A percentile compares a stretch with the other conserved stretches of the same genome.
Conservation (phyloP, 2,329 filamentous ascomycete species). For the Fusarium buharicum region DNA sequence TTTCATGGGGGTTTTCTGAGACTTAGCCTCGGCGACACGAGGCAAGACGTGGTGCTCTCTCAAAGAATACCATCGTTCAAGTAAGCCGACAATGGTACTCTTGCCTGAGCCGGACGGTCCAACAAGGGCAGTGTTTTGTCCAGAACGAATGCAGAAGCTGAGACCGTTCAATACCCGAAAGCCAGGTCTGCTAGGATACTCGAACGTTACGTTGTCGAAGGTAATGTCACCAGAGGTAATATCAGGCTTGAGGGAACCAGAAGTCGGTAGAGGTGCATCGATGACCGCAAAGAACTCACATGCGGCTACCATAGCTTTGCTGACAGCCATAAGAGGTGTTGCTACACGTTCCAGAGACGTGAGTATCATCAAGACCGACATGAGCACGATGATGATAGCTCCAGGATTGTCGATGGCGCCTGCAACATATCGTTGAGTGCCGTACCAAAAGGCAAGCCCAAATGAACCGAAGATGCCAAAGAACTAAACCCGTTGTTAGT, state of each 20-base stretch:
- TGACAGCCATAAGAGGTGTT: constrained; percentile 52
- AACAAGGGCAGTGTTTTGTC: constrained; percentile 74
- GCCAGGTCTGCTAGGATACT: constrained; percentile 37
- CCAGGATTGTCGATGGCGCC: constrained; percentile 50
- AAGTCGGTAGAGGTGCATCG: constrained; percentile 38
- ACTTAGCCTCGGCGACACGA: constrained; percentile 4
- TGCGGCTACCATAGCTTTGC: constrained; percentile 46
- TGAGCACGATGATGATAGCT: constrained; percentile 52
- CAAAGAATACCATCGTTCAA: constrained; percentile 72
- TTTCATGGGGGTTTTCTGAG: background rate
- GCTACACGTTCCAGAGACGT: constrained; percentile 52
- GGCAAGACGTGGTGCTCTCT: constrained; percentile 27
- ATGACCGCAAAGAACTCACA: constrained; percentile 47
- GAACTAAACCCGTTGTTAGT: constrained; percentile 34
- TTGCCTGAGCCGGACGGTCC: constrained; percentile 76
- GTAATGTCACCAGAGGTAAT: constrained; percentile 56
- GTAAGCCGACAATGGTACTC: constrained; percentile 72
- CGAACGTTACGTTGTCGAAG: constrained; percentile 49
- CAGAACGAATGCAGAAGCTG: constrained; percentile 63
- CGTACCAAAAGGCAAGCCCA: constrained; percentile 58
- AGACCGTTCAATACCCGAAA: constrained; percentile 55
- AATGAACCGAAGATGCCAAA: constrained; percentile 52
- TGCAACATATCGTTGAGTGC: constrained; percentile 51
- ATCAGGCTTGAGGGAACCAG: constrained; percentile 41
- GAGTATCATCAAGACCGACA: constrained; percentile 54